phyloP scores from a whole-genome alignment of 345 rosid species.

The rapeseed (Brassica napus) region Da-Ae NC_063445.1:24616001-24616500 shows the following conservation, averaged over 20 bases:
- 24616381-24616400: slow-evolving; percentile 55
- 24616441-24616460: not conserved
- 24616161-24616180: not conserved
- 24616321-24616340: slow-evolving; percentile 76
- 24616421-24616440: not conserved
- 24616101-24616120: slow-evolving; percentile 54
- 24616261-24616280: slow-evolving; percentile 94
- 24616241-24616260: slow-evolving; percentile 86
- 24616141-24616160: not conserved
- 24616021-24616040: slow-evolving; percentile 61
- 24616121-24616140: not conserved
- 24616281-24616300: slow-evolving; percentile 94
- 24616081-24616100: slow-evolving; percentile 86
- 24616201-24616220: slow-evolving; percentile 65
- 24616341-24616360: slow-evolving; percentile 31
- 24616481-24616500: not conserved
- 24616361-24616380: slow-evolving; percentile 48
- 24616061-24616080: slow-evolving; percentile 88
- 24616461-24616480: not conserved
- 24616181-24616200: slow-evolving; percentile 79
- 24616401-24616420: slow-evolving; percentile 45
- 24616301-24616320: slow-evolving; percentile 96
- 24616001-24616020: not conserved
- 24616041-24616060: slow-evolving; percentile 87
- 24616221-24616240: slow-evolving; percentile 67